Conservation (phyloP, 2,329 filamentous ascomycete species). For the Calonectria fujianensis region DNA sequence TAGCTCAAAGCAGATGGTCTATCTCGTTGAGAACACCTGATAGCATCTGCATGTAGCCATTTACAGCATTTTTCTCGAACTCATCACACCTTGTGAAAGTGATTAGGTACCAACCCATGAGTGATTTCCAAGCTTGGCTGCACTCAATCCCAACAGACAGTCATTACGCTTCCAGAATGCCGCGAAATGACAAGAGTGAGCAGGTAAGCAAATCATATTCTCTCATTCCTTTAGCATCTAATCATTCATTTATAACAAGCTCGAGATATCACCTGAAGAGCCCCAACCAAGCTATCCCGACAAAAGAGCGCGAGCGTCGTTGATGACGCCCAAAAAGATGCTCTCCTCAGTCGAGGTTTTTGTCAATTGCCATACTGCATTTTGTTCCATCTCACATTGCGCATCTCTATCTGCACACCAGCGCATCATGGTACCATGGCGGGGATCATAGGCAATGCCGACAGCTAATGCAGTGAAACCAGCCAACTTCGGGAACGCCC, state of each 20-base stretch:
- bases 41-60: constrained; percentile 20
- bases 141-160: background rate
- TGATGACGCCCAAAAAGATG: background rate
- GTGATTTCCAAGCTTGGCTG: constrained; percentile 21
- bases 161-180: background rate
- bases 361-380: background rate
- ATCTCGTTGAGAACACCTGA: constrained; percentile 38
- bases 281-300: background rate
- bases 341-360: too few relatives aligned
- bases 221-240: background rate
- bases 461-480: background rate
- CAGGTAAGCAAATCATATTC: background rate
- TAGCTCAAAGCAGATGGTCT: constrained; percentile 37
- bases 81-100: background rate
- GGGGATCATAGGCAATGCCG: constrained; percentile 1
- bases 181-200: background rate
- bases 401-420: background rate
- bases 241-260: background rate
- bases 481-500: constrained; percentile 3
- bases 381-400: background rate
- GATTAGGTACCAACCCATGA: background rate
- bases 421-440: background rate
- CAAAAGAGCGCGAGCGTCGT: background rate
- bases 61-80: constrained; percentile 14
- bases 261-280: background rate